Evolutionary conservation across 441 rosid genomes (phyloP), one percentile per base, ranked within the genome.

Genomic region (Jatropha podagrica): DNA sequence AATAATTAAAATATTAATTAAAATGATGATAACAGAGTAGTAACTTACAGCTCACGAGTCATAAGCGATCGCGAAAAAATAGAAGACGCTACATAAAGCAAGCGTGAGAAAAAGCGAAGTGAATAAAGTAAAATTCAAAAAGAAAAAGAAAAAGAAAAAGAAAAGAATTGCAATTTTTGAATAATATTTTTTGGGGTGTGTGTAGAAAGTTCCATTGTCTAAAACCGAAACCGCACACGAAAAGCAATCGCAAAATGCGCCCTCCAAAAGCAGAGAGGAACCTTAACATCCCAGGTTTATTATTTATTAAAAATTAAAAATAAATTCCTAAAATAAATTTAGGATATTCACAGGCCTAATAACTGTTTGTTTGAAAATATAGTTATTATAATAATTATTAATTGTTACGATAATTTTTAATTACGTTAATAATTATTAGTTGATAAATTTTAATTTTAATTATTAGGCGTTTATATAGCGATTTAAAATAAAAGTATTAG

Each of bases 141-240:
- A 18, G 8, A 10, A 3, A 52, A 52, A 11, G 18, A 27, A 66
- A 26, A 37, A 18, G 8, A 10, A 3, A 52, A 52, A 11, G 18
- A 52, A 14, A 14, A 5, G 18, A 14, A 52, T 52, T 52, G 12
- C 12, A 9, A 14, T 44, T 44, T 51, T 52, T 12, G 17, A 52
- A 14, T 14, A 14, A 17, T 52, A 4, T 14, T 13, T 52, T 5
- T 52, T 17, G 20, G 20, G n/a, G 58, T 13, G 76, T 14, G 76
- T 11, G 58, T 13, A 56, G 77, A 82, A 82, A 64, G 76, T 80
- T 78, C 77, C 5, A 62, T 62, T 82, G 87, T 75, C 26, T 26
- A 79, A 68, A 81, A 77, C 55, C 87, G 87, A 82, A 81, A 71
- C 87, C 87, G 86, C 82, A 18, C 56, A 56, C 2, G 3, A 20